Conservation (phyloP, 495 filamentous ascomycete genomes). For the Margaritispora aquatica region DNA sequence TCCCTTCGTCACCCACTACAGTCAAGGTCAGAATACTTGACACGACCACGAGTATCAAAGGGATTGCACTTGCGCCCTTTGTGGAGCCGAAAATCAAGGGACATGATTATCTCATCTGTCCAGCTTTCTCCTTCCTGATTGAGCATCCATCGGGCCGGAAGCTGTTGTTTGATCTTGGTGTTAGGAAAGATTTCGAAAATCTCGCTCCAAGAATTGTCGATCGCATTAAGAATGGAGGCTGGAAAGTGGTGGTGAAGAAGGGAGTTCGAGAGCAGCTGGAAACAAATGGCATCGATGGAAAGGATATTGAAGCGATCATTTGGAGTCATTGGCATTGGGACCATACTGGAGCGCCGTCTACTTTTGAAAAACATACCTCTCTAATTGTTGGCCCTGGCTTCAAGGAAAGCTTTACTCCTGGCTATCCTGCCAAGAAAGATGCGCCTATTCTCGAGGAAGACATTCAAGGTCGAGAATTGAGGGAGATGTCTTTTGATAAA, state of each 20-base stretch:
- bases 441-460: conserved; percentile 32
- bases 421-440: conserved; percentile 37
- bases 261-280: conserved; percentile 37
- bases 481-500: conserved; percentile 32
- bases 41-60: conserved; percentile 34
- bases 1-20: conserved; percentile 38
- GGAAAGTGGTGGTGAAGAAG: conserved; percentile 30
- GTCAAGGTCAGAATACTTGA: conserved; percentile 52
- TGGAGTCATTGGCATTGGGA: conserved; percentile 59
- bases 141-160: conserved; percentile 33
- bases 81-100: conserved; percentile 38
- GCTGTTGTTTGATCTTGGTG: conserved; percentile 49
- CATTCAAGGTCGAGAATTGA: conserved; percentile 30
- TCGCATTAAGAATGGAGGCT: conserved; percentile 25
- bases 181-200: conserved; percentile 41
- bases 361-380: conserved; percentile 40
- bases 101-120: conserved; percentile 32
- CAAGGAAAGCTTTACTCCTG: conserved; percentile 36
- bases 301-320: conserved; percentile 49
- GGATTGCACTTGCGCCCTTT: conserved; percentile 27
- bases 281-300: conserved; percentile 33
- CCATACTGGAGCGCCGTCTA: conserved; percentile 47
- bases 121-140: conserved; percentile 45
- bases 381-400: conserved; percentile 51
- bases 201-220: conserved; percentile 34